Conservation (phyloP, 2,329 filamentous ascomycete genomes). For the Alternaria gansuensis region DNA sequence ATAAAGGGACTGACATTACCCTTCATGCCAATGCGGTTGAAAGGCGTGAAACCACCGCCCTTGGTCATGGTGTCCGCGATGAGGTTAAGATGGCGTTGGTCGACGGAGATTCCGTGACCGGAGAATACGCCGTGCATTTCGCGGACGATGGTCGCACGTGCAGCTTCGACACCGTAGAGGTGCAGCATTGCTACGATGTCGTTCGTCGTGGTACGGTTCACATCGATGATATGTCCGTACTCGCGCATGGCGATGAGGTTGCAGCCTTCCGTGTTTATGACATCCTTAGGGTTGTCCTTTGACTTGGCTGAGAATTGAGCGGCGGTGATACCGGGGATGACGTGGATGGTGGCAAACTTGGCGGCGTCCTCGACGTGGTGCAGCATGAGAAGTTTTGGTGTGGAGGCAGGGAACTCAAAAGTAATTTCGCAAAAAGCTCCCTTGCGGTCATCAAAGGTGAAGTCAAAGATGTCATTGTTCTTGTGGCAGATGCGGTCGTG, state of each 20-base stretch:
- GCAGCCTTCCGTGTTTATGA: conserved; percentile 80
- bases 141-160: conserved; percentile 82
- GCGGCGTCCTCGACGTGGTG: conserved; percentile 85
- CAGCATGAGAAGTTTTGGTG: conserved; percentile 92
- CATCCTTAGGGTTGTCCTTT: conserved; percentile 54
- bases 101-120: conserved; percentile 90
- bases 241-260: conserved; percentile 92
- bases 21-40: conserved; percentile 88
- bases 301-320: conserved; percentile 69
- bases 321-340: conserved; percentile 77
- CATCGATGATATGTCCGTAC: conserved; percentile 84
- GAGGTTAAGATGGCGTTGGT: conserved; percentile 90
- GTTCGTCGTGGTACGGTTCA: conserved; percentile 87
- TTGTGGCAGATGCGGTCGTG: conserved; percentile 55
- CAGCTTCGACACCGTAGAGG: conserved; percentile 93
- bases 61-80: conserved; percentile 99
- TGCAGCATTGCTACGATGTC: conserved; percentile 86
- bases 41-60: conserved; percentile 85
- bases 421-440: conserved; percentile 82
- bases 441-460: conserved; percentile 78
- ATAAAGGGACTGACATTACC: conserved; percentile 90
- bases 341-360: conserved; percentile 82
- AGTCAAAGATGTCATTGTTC: conserved; percentile 72
- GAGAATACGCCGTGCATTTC: conserved; percentile 88
- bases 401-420: conserved; percentile 79